Evolutionary conservation across 208 protist genomes (phyloP).

Genomic region (Angomonas deanei): DNA sequence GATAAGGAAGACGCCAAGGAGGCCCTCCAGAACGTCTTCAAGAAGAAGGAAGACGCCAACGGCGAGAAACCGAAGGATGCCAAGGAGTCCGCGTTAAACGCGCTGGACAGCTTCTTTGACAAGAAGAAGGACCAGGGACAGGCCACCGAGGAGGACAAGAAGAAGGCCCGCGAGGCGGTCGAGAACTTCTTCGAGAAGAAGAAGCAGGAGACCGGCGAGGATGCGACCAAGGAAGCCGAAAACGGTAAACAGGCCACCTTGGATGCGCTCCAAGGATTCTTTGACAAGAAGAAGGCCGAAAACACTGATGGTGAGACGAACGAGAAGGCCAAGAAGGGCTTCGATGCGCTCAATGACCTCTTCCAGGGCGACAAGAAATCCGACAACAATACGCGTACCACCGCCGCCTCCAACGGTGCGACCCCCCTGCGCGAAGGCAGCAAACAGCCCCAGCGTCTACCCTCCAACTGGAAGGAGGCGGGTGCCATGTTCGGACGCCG

Average conservation of each 20-base stretch:
- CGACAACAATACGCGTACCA: neutral
- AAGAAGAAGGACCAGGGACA: neutral
- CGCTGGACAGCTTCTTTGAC: neutral
- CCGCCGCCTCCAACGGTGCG: neutral
- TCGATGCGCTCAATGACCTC: neutral
- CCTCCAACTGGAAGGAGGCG: conserved; percentile 2
- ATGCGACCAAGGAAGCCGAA: neutral
- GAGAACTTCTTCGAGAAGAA: neutral
- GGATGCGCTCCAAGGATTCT: neutral
- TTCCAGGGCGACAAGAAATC: neutral
- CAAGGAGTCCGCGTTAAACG: neutral
- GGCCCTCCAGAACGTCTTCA: neutral
- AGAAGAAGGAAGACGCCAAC: neutral
- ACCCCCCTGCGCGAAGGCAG: neutral
- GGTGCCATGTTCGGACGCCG: neutral
- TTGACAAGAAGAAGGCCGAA: neutral
- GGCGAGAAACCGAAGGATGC: neutral
- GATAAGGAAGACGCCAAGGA: neutral
- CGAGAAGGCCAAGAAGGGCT: neutral
- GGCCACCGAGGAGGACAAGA: conserved; percentile 1
- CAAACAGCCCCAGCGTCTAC: neutral
- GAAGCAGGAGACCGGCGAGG: neutral
- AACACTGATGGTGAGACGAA: neutral
- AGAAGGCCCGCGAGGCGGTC: neutral
- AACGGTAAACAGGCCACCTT: neutral